Evolutionary conservation across 2,329 filamentous ascomycete species (phyloP).

Genomic region (Coccinonectria pachysandricola): DNA sequence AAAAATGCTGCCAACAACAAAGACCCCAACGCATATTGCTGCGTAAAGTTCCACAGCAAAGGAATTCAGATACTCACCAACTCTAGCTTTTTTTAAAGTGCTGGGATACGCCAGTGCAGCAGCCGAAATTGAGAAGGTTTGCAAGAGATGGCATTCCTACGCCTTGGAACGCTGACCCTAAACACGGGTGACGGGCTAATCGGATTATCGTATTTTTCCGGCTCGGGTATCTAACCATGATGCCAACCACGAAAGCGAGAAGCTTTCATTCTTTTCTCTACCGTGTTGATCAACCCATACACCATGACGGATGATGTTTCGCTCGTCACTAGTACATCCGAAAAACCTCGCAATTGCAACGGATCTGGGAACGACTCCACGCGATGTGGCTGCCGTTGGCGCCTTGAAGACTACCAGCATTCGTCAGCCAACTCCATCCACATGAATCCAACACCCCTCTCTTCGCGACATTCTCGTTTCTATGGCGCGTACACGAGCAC

Average conservation of each 20-base stretch:
- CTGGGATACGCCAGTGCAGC: slow-evolving; percentile 1
- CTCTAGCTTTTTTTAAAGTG: slow-evolving; percentile 3
- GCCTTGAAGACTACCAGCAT: not conserved
- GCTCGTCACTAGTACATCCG: not conserved
- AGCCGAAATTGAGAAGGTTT: slow-evolving; percentile 3
- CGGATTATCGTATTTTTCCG: too few relatives aligned
- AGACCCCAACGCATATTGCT: slow-evolving; percentile 4
- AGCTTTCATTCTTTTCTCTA: too few relatives aligned
- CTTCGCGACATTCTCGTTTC: not conserved
- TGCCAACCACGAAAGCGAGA: too few relatives aligned
- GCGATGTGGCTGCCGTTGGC: not conserved
- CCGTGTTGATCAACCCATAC: too few relatives aligned
- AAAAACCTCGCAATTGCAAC: not conserved
- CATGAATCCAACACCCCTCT: not conserved
- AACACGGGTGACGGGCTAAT: too few relatives aligned
- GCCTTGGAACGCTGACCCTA: slow-evolving; percentile 4
- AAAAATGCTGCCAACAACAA: slow-evolving; percentile 3
- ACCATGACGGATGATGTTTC: not conserved
- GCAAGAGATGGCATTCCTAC: slow-evolving; percentile 1
- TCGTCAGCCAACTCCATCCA: not conserved
- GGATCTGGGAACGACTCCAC: not conserved
- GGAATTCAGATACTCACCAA: slow-evolving; percentile 5
- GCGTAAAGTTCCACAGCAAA: slow-evolving; percentile 2
- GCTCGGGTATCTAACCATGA: too few relatives aligned
- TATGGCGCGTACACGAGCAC: slow-evolving; percentile 2